These are phyloP conservation scores for Themeda triandra DNA, from an alignment of 176 grass and related monocot genomes.

Conservation along the genomic window DNA sequence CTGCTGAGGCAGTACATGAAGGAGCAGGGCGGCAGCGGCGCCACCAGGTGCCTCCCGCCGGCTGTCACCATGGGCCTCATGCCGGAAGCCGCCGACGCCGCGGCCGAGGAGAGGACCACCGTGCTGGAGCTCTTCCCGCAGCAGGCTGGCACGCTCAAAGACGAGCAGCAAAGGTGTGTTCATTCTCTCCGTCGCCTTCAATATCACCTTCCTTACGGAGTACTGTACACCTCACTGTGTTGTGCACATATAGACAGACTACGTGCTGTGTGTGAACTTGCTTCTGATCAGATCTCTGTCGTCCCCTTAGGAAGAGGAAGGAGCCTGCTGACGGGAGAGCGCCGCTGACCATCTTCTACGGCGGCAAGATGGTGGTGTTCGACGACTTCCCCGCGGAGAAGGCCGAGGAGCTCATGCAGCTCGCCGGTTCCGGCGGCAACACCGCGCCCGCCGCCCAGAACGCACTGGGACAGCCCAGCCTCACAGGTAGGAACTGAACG, in stretches of 20 bases:
- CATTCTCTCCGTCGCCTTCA: not conserved
- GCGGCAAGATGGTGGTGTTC: slow-evolving; percentile 63
- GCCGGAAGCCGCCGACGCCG: slow-evolving; percentile 34
- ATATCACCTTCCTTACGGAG: not conserved
- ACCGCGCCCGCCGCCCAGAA: not conserved
- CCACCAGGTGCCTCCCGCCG: slow-evolving; percentile 15
- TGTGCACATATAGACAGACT: not conserved
- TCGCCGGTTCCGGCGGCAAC: slow-evolving; percentile 33
- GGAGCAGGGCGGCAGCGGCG: slow-evolving; percentile 29
- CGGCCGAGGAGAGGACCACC: slow-evolving; percentile 1
- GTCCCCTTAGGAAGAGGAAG: slow-evolving; percentile 6
- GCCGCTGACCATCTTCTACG: slow-evolving; percentile 85
- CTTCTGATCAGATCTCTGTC: not conserved
- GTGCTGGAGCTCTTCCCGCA: slow-evolving; percentile 67
- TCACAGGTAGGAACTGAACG: slow-evolving; percentile 17
- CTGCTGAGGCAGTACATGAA: slow-evolving; percentile 70
- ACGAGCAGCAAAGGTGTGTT: slow-evolving; percentile 2
- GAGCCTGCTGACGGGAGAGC: slow-evolving; percentile 14
- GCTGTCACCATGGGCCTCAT: slow-evolving; percentile 40
- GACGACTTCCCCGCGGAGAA: slow-evolving; percentile 74
- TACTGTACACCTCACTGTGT: too few species aligned
- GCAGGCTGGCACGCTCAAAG: slow-evolving; percentile 25
- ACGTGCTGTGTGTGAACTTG: not conserved
- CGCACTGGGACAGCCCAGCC: slow-evolving; percentile 10
- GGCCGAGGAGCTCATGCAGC: slow-evolving; percentile 59